Evolutionary conservation across 2,329 filamentous ascomycete genomes (phyloP), one percentile per base, ranked within the genome.

Genomic region (Ambrosiella xylebori): DNA sequence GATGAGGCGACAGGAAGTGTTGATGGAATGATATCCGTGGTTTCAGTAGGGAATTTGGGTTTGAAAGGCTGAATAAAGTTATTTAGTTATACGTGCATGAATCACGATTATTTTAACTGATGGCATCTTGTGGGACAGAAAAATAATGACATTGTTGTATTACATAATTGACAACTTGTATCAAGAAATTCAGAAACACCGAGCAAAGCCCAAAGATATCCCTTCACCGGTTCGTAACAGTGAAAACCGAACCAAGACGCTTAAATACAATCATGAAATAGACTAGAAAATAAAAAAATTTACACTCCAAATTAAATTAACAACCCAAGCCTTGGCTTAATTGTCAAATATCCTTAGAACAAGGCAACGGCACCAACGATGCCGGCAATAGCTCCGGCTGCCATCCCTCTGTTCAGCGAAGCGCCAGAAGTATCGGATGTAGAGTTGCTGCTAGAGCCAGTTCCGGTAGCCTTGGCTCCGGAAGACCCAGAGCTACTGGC

Each of bases 291-390:
- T 17, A 45, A 39, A 38, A 19, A 38, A 39, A 38, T 7, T 7
- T 15, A 13, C 27, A 41, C 36, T 17, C 47, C 37, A 57, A 19
- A 41, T 37, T 38, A 45, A 13, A 15, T 13, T 13, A 44, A 35
- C 41, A 47, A 51, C 15, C 51, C 7, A 45, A 7, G 38, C 19
- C 19, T 49, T 6, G 19, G 15, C 11, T 17, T 47, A 35, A 12
- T 3, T 7, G 27, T 27, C 27, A 27, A 27, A 27, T 27, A 3
- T 27, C 15, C 45, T 51, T 54, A 60, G 12, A 60, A 51, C 40
- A 60, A 38, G 3, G 66, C 67, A 55, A 66, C 58, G 56, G 64
- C 64, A 61, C 66, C 63, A 53, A 63, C 67, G 7, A 65, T 63
- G 61, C 66, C 63, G 15, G 63, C 63, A 35, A 65, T 59, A 39